Base-by-base conservation (phyloP, 2,329 filamentous ascomycete genomes). In the Neonectria coccinea region DNA sequence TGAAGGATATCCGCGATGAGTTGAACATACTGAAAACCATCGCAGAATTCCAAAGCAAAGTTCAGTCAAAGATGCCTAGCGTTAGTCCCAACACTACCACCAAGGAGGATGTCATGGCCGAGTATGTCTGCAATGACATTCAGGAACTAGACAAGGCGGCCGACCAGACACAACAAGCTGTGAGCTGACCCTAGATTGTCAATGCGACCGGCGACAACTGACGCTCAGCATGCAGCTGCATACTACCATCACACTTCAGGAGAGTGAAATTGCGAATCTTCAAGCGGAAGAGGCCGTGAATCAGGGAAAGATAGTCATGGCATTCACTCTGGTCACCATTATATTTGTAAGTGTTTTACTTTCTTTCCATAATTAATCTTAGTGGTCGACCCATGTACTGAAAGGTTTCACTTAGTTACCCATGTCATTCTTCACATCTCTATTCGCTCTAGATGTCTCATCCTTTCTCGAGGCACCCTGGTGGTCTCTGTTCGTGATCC, bases 1-100 rank as follows among this genome's bases (percentile, higher is more conserved):
- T 73, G 12, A 74, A 74, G 55, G 72, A 74, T 29, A 56, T 73
- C 11, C 70, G 70, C 1, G 70, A 74, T 2, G 70, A 73, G 59
- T 48, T 73, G 0, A 70, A 70, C 8, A 74, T 72, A 12, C 56
- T 70, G 2, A 63, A 59, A 6, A 45, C 67, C 0, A 58, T 64
- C 9, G 69, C 62, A 0, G 42, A 59, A 20, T 59, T 56, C 6
- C 70, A 74, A 27, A 12, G 33, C 12, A 50, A 27, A 2, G 62
- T 70, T 3, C 59, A 72, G 7, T 3, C 5, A 8, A 20, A 27
- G 42, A 4, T 39, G 36, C 4, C 20, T 62, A 33, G 8, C 33
- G 31, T 12, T 2, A 5, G 39, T 16, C 9, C 33, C 1, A 16
- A 36, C 14, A 16, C 33, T 36, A 5, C 12, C 33, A 12, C 45